A percentile compares a stretch with the other conserved stretches of the same genome.
Conservation (phyloP, 2,329 filamentous ascomycete genomes). For the Shiraia bambusicola region DNA sequence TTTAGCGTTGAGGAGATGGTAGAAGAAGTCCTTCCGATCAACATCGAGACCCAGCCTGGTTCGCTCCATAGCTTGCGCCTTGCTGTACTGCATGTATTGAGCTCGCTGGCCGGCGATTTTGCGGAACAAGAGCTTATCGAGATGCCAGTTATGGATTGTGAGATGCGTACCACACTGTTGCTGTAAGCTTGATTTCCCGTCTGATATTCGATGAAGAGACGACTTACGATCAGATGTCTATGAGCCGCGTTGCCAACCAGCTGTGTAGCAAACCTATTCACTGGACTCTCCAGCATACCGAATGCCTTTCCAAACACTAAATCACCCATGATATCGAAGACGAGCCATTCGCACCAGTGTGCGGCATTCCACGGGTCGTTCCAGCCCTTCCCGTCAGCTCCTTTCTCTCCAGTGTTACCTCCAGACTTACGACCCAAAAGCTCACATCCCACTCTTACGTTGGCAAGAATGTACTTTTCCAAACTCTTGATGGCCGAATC, state of each 20-base stretch:
- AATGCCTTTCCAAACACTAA: slow-evolving; percentile 50
- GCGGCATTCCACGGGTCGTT: slow-evolving; percentile 48
- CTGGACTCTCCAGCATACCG: slow-evolving; percentile 45
- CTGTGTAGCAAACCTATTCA: slow-evolving; percentile 46
- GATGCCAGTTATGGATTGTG: slow-evolving; percentile 46
- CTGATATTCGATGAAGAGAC: neutral
- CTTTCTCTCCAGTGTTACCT: slow-evolving; percentile 6
- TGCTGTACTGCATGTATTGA: slow-evolving; percentile 48
- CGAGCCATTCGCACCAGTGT: slow-evolving; percentile 48
- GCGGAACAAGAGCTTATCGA: slow-evolving; percentile 49
- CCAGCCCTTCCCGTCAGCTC: slow-evolving; percentile 41
- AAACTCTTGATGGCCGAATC: slow-evolving; percentile 49
- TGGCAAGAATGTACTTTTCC: slow-evolving; percentile 49
- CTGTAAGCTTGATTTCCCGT: slow-evolving; percentile 5
- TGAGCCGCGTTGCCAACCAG: slow-evolving; percentile 49
- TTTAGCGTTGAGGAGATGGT: slow-evolving; percentile 51
- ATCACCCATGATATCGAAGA: slow-evolving; percentile 57
- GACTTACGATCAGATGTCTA: slow-evolving; percentile 47
- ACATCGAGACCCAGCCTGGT: slow-evolving; percentile 45
- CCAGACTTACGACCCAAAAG: slow-evolving; percentile 30
- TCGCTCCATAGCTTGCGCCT: slow-evolving; percentile 46
- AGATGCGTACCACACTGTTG: slow-evolving; percentile 47
- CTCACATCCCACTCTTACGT: slow-evolving; percentile 46
- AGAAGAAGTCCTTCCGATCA: slow-evolving; percentile 51
- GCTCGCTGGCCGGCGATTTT: slow-evolving; percentile 46